Evolutionary conservation across 139 green algal species (phyloP).

Genomic region (Asterochloris erici): DNA sequence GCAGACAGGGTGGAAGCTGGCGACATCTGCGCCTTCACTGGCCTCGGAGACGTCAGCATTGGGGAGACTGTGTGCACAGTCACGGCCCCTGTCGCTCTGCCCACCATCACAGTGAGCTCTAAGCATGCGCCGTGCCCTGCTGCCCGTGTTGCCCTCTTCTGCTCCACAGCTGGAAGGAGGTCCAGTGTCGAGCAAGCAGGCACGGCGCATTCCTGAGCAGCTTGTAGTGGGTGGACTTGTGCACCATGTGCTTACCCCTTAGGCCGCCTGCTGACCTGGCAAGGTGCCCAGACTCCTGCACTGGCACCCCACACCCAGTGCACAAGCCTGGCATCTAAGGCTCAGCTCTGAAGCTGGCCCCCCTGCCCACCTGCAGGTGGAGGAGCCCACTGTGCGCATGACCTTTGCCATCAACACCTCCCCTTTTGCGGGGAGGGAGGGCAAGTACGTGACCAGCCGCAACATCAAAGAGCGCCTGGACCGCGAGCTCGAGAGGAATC

Average conservation of each 20-base stretch:
- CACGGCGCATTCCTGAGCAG: no score
- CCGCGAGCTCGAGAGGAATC: slow-evolving; percentile 90
- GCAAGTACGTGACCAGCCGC: slow-evolving; percentile 90
- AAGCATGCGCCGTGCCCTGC: not conserved
- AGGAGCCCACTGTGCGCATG: slow-evolving; percentile 98
- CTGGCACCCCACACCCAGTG: no score
- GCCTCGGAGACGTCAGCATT: slow-evolving; percentile 75
- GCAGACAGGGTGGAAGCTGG: slow-evolving; percentile 79
- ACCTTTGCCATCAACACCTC: slow-evolving; percentile 94
- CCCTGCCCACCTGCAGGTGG: slow-evolving; percentile 50
- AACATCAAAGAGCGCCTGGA: slow-evolving; percentile 78
- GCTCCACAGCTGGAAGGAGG: no score
- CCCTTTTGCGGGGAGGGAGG: slow-evolving; percentile 94
- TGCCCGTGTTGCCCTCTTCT: not conserved
- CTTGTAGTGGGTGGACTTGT: no score
- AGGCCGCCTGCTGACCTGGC: no score
- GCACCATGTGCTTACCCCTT: no score
- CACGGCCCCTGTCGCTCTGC: slow-evolving; percentile 63
- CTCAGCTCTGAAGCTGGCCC: not conserved
- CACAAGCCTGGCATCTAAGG: no score
- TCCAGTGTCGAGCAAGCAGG: no score
- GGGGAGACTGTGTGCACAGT: slow-evolving; percentile 89
- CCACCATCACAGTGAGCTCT: slow-evolving; percentile 77
- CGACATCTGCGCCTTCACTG: slow-evolving; percentile 91
- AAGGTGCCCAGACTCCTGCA: no score